A percentile compares a stretch with the other conserved stretches of the same genome.
phyloP scores from a whole-genome alignment of 192 early-diverging fungal species.

The Obelidium mucronatum region DNA sequence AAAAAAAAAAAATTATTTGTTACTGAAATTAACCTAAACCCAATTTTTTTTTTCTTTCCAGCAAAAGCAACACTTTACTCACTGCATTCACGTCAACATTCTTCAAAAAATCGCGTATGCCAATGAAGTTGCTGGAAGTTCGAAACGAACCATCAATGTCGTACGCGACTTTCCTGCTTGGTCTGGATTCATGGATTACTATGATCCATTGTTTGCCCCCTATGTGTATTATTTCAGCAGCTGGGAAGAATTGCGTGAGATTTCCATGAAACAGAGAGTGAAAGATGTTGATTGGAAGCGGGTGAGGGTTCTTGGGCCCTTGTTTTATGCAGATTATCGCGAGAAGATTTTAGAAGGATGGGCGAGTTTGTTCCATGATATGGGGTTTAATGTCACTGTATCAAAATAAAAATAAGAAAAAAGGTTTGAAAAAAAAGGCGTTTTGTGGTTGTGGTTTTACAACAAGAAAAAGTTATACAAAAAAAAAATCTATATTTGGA shows the following conservation, averaged over 20 bases:
- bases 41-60: slow-evolving; percentile 11
- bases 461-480: too few species aligned
- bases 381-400: too few species aligned
- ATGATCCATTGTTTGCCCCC: slow-evolving; percentile 29
- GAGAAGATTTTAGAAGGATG: slow-evolving; percentile 18
- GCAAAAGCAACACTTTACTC: slow-evolving; percentile 1
- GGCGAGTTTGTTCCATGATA: slow-evolving; percentile 10
- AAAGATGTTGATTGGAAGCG: slow-evolving; percentile 19
- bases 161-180: slow-evolving; percentile 16
- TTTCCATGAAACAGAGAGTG: neutral
- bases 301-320: neutral
- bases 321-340: slow-evolving; percentile 27
- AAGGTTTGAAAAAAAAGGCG: too few species aligned
- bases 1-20: too few species aligned
- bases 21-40: too few species aligned
- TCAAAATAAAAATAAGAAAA: too few species aligned
- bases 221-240: slow-evolving; percentile 27
- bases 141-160: neutral
- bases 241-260: neutral
- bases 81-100: neutral
- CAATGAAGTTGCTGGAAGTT: too few species aligned
- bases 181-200: slow-evolving; percentile 26
- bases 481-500: too few species aligned
- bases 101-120: neutral
- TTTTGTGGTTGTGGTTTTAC: too few species aligned